Evolutionary conservation across 495 filamentous ascomycete genomes (phyloP).

Genomic region (Penicillium cosmopolitanum): DNA sequence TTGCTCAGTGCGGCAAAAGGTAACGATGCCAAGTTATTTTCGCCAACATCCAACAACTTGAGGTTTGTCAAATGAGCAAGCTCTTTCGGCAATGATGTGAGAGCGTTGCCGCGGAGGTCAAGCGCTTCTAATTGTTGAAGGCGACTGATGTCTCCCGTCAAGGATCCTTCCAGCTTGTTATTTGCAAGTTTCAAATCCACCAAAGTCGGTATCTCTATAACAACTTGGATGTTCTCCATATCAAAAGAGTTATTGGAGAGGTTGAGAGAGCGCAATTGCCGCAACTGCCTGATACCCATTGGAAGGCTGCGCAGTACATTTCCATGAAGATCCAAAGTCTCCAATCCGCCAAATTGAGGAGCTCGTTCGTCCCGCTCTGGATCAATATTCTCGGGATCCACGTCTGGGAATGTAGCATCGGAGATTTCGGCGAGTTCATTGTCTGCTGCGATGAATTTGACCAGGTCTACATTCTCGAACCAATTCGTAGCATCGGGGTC

Average conservation of each 20-base stretch:
- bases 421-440: conserved; percentile 81
- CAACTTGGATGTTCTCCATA: conserved; percentile 69
- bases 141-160: conserved; percentile 59
- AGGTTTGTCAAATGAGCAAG: conserved; percentile 66
- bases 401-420: conserved; percentile 77
- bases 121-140: conserved; percentile 74
- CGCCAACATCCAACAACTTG: conserved; percentile 72
- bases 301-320: conserved; percentile 77
- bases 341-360: conserved; percentile 81
- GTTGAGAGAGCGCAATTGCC: conserved; percentile 77
- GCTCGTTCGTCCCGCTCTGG: conserved; percentile 66
- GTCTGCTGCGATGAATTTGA: conserved; percentile 84
- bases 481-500: conserved; percentile 69
- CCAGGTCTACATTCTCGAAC: conserved; percentile 95
- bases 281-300: conserved; percentile 71
- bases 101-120: conserved; percentile 78
- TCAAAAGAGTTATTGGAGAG: conserved; percentile 80
- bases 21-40: conserved; percentile 71
- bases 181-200: conserved; percentile 81
- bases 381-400: conserved; percentile 56
- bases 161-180: conserved; percentile 69
- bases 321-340: conserved; percentile 82
- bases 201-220: conserved; percentile 70
- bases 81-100: conserved; percentile 74
- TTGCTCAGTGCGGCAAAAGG: conserved; percentile 68